These are phyloP conservation scores for Phytophthora pini DNA, from an alignment of 352 stramenopile genomes.

Conservation along the genomic window DNA sequence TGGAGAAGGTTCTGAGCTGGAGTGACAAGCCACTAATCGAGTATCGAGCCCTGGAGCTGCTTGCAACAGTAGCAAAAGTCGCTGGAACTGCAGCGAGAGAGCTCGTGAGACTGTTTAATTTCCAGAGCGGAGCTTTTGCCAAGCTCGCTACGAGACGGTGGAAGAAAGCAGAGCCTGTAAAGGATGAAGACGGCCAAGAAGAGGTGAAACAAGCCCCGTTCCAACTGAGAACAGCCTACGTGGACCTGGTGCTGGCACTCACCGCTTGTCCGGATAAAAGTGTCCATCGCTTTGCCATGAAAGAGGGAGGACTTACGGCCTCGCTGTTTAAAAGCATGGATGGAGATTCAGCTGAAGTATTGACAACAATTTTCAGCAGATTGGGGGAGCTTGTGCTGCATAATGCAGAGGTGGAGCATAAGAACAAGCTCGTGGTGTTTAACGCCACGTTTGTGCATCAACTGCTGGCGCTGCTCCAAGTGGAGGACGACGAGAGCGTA, in stretches of 20 bases:
- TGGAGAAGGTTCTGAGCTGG: slow-evolving; percentile 84
- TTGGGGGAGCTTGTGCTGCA: slow-evolving; percentile 61
- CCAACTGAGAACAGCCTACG: slow-evolving; percentile 73
- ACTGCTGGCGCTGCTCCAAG: slow-evolving; percentile 71
- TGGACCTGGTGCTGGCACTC: slow-evolving; percentile 68
- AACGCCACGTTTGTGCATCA: slow-evolving; percentile 72
- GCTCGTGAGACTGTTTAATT: slow-evolving; percentile 82
- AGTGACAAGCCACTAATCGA: slow-evolving; percentile 87
- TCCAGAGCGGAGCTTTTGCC: slow-evolving; percentile 67
- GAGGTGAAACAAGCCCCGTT: slow-evolving; percentile 43
- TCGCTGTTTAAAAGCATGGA: slow-evolving; percentile 86
- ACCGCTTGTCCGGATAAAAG: slow-evolving; percentile 72
- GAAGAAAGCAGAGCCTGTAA: slow-evolving; percentile 52
- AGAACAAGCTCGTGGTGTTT: slow-evolving; percentile 68
- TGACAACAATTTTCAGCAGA: slow-evolving; percentile 50
- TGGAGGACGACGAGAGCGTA: slow-evolving; percentile 50
- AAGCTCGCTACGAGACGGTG: slow-evolving; percentile 66
- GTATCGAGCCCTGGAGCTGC: slow-evolving; percentile 71
- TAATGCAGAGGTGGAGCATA: slow-evolving; percentile 58
- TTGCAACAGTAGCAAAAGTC: slow-evolving; percentile 50
- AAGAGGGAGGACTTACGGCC: slow-evolving; percentile 66
- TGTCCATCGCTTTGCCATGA: slow-evolving; percentile 81
- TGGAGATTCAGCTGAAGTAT: slow-evolving; percentile 63
- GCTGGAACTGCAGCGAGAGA: slow-evolving; percentile 59
- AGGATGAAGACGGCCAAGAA: slow-evolving; percentile 7